Conservation (phyloP, 139 green algal species). For the Haematococcus lacustris region DNA sequence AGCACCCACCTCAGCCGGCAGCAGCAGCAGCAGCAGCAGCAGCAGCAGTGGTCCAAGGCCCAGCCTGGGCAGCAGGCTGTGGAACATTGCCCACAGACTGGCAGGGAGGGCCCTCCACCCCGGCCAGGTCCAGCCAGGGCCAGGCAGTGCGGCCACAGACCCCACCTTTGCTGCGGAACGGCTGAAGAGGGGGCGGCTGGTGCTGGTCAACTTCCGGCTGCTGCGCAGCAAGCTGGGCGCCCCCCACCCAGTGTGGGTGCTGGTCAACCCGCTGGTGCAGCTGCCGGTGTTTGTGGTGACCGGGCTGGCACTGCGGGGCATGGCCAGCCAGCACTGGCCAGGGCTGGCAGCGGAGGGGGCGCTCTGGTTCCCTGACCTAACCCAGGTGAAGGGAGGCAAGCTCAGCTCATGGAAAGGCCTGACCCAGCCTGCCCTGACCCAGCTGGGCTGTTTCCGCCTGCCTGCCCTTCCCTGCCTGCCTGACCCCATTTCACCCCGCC, state of each 20-base stretch:
- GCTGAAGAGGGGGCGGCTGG: background rate
- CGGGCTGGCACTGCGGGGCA: conserved; percentile 48
- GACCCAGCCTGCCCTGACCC: too few species aligned
- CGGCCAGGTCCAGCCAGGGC: background rate
- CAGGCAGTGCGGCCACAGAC: background rate
- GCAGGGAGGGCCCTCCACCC: background rate
- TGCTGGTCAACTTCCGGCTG: conserved; percentile 26
- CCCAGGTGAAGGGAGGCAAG: too few species aligned
- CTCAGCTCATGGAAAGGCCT: too few species aligned
- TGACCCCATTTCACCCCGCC: too few species aligned
- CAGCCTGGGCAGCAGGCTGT: background rate
- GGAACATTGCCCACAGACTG: background rate
- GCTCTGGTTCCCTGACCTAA: conserved; percentile 76
- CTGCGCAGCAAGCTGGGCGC: conserved; percentile 35
- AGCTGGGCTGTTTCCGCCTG: too few species aligned
- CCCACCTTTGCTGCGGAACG: background rate
- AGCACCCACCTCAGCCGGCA: background rate
- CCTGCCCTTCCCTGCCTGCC: too few species aligned
- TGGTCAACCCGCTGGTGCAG: conserved; percentile 59
- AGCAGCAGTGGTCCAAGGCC: background rate
- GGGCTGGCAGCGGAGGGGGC: conserved; percentile 50
- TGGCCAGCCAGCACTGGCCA: conserved; percentile 49
- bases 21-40: too few species aligned
- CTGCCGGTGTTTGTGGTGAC: conserved; percentile 53
- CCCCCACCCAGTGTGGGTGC: conserved; percentile 59